phyloP scores from a whole-genome alignment of 371 early-diverging fungal species.

The Smittium culicis region DNA sequence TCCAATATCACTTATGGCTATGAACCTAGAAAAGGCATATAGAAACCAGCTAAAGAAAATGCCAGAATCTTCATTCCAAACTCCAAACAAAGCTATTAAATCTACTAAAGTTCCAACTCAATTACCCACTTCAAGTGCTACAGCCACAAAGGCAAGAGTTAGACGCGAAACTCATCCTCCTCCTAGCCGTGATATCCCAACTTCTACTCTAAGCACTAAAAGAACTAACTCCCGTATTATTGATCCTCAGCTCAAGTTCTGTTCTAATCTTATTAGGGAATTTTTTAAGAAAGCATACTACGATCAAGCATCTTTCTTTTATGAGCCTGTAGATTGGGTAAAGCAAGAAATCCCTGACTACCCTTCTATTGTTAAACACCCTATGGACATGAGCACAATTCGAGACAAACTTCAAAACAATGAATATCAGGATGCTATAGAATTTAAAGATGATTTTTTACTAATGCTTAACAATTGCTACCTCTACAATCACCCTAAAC shows the following conservation, averaged over 20 bases:
- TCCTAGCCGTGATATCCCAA: not conserved
- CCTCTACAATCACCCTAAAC: constrained; percentile 74
- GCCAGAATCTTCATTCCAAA: constrained; percentile 12
- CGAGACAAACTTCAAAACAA: constrained; percentile 67
- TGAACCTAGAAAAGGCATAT: constrained; percentile 57
- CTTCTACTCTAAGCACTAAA: not conserved
- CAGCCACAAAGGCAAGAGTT: no score
- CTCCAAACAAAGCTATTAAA: not conserved
- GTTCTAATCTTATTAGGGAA: constrained; percentile 54
- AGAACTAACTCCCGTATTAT: not conserved
- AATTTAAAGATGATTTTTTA: constrained; percentile 73
- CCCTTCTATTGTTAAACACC: constrained; percentile 77
- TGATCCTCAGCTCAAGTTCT: constrained; percentile 33
- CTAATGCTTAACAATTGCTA: constrained; percentile 90
- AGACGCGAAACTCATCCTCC: constrained; percentile 1
- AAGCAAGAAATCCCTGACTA: constrained; percentile 89
- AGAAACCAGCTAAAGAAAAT: constrained; percentile 36
- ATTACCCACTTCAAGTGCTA: no score
- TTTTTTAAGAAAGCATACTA: constrained; percentile 56
- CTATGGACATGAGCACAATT: constrained; percentile 97
- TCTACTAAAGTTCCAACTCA: not conserved
- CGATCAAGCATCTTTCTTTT: constrained; percentile 60
- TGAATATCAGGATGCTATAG: constrained; percentile 51
- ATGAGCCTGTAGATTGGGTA: constrained; percentile 85
- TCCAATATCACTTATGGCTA: constrained; percentile 57